Base-by-base conservation (phyloP, 371 early-diverging fungal genomes). In the Lichtheimia hyalospora region DNA sequence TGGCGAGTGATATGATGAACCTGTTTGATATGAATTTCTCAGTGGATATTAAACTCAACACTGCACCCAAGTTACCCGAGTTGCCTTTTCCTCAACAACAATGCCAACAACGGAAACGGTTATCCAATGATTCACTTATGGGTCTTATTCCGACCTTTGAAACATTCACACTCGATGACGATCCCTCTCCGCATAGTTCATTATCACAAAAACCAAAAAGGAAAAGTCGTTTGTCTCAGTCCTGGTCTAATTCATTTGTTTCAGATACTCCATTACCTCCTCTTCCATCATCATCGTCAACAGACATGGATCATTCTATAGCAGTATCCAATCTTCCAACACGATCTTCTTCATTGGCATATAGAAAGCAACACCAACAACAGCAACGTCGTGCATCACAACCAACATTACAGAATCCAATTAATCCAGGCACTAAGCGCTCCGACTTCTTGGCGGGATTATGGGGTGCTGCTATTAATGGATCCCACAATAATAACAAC, bases 1-100 rank as follows among this genome's bases (percentile, higher is more conserved):
- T 53, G 62, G 80, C 80, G 16, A 70, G 68, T 27, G 80, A 80
- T 52, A 63, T 80, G 21, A 80, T 76, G 74, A 74, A 66, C 34
- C 50, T 76, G 20, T 80, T 80, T 64, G 76, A 80, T 60, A 80
- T 80, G 80, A 77, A 80, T 20, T 80, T 80, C 46, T 62, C 70
- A 14, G 67, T 79, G 16, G 79, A 79, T 52, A 74, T 76, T 20
- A 67, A 74, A 16, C 56, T 74, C 0, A 66, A 67, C 42, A 70
- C 73, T 18, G 72, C 74, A 6, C 76, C 74, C 5, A 68, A 65
- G 49, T 63, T 73, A 54, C 79, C 74, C 16, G 73, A 72, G 42
- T 58, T 75, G 27, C 69, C 75, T 62, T 73, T 18, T 60, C 21
- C 21, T 23, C 18, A 41, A 13, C n/a, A 27, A 21, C 42, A 40